A percentile compares a stretch with the other conserved stretches of the same genome.
Evolutionary conservation across 768 basidiomycete genomes (phyloP).

Genomic region (Suillus spraguei): DNA sequence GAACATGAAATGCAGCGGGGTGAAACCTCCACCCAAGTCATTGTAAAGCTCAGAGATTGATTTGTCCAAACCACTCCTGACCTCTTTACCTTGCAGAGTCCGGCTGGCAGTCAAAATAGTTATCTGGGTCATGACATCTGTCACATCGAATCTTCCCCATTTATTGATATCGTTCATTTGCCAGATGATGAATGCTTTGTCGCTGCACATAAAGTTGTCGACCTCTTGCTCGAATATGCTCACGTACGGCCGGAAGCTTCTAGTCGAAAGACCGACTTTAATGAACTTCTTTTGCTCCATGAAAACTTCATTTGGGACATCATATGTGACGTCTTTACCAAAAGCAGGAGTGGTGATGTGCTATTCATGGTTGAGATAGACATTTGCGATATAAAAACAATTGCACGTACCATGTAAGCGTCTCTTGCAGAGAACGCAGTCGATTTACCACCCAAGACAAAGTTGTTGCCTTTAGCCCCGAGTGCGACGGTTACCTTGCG

Average conservation of each 20-base stretch:
- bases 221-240: slow-evolving; percentile 81
- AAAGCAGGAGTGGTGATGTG: slow-evolving; percentile 94
- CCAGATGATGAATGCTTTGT: slow-evolving; percentile 61
- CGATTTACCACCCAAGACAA: slow-evolving; percentile 92
- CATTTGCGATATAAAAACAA: background rate
- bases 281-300: slow-evolving; percentile 99
- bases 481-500: slow-evolving; percentile 89
- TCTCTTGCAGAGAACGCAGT: slow-evolving; percentile 93
- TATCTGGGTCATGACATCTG: slow-evolving; percentile 79
- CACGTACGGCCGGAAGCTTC: slow-evolving; percentile 86
- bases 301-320: slow-evolving; percentile 92
- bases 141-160: slow-evolving; percentile 78
- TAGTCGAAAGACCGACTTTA: slow-evolving; percentile 91
- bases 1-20: slow-evolving; percentile 94
- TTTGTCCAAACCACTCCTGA: slow-evolving; percentile 77
- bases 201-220: slow-evolving; percentile 67
- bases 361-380: slow-evolving; percentile 39
- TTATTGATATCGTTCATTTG: slow-evolving; percentile 69
- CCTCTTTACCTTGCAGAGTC: slow-evolving; percentile 92
- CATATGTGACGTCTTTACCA: slow-evolving; percentile 97
- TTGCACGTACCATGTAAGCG: slow-evolving; percentile 77
- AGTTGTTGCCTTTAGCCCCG: slow-evolving; percentile 91
- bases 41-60: slow-evolving; percentile 82
- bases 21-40: slow-evolving; percentile 95
- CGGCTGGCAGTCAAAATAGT: slow-evolving; percentile 94